Base-by-base conservation (phyloP, 208 protist genomes). In the Trypanosoma boissoni region DNA sequence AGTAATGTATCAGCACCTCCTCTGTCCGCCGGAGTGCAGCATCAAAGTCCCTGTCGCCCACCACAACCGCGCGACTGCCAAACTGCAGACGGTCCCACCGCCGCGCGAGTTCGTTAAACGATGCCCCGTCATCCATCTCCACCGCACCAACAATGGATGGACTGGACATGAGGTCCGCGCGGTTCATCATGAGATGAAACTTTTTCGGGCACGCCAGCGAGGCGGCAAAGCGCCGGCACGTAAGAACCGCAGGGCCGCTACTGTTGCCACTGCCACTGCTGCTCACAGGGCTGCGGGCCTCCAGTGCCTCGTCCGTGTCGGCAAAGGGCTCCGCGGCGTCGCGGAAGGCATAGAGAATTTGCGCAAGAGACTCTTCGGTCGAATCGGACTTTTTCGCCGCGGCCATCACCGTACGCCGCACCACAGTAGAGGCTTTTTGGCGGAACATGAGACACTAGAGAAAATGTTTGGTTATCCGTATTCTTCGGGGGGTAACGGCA, bases 21-120 rank as follows among this genome's bases (percentile, higher is more conserved):
- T 92, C 83, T 24, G 88, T 92, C 28, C 73, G 80, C 57, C 80
- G 68, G 41, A 80, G 80, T 10, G 88, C 88, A 45, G 79, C 50
- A 21, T 79, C 74, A 68, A 90, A 87, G 52, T 88, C 57, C 29
- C 24, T 62, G 36, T 90, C 82, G 31, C 64, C 62, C 41, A 95
- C 77, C 12, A 91, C 58, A 28, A 88, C 49, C 8, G 88, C 88
- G 39, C 82, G 80, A 63, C 85, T 95, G 45, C 85, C 85, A 57
- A 92, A 92, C 76, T 92, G 85, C 49, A 92, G 72, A 0, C 88
- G 74, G 62, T 95, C 88, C 83, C 85, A 95, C 23, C 83, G 77
- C 51, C 85, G 78, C 9, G 80, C 85, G 2, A 95, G 83, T 69
- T 95, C 88, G 60, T 87, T 89, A 63, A 95, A 95, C 39, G 80